Evolutionary conservation across 2,329 filamentous ascomycete genomes (phyloP), one percentile per base, ranked within the genome.

Genomic region (Colletotrichum orchidophilum): DNA sequence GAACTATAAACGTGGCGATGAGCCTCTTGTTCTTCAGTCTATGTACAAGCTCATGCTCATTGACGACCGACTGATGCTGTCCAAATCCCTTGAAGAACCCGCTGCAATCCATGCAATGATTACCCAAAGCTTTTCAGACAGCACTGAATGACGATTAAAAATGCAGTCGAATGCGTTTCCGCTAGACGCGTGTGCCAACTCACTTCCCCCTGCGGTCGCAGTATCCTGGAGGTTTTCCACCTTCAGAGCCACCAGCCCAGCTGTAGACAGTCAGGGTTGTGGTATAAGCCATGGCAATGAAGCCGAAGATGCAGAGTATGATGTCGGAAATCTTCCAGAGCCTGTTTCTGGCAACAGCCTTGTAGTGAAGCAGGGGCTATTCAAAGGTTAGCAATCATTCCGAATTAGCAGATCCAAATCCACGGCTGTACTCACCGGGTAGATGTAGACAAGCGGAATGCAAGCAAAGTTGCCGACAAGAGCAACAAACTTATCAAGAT

Each of bases 271-370:
- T 99, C 76, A 98, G 85, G 42, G 88, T 87, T 0, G 96, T 98
- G 0, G 96, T 97, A 81, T 99, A 99, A 6, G 89, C 89, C 93
- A 98, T 99, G 76, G 94, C 94, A 21, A 95, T 81, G 63, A 95
- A 83, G 8, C 96, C 96, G 77, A 98, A 94, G 68, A 95, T 84
- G 76, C 94, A 93, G 42, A 99, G 90, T 0, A 85, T 75, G 50
- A 98, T 85, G 76, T 99, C 96, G 6, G 92, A 86, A 15, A 88
- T 82, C 73, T 90, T 92, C 81, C 94, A 93, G 74, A 90, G 85
- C 53, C 82, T 86, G 63, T 85, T 93, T 69, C 86, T 90, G 1
- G 95, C 93, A 31, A 97, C 93, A 13, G 90, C 95, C 78, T 88
- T 92, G 83, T 94, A 93, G 79, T 99, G 96, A 63, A 99, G 90